These are phyloP conservation scores for Pyropia yezoensis DNA, from an alignment of 23 red algal species.

Conservation along the genomic window DNA sequence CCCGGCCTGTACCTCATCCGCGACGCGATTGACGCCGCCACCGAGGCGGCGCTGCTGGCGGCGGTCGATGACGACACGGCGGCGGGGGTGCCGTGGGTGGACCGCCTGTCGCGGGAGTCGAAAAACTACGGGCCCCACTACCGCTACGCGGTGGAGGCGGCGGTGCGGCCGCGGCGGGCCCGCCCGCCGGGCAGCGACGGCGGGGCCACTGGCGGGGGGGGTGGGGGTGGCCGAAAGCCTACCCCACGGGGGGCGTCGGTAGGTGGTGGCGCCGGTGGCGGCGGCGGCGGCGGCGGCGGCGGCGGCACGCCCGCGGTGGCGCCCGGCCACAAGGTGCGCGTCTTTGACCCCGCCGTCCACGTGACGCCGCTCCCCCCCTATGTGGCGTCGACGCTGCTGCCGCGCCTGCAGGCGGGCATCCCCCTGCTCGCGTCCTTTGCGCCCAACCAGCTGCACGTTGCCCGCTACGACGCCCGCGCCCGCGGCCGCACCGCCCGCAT, in stretches of 20 bases:
- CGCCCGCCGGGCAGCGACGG: conserved; percentile 16
- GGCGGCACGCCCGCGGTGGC: too few relatives aligned
- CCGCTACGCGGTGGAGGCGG: conserved; percentile 29
- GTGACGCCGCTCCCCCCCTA: conserved; percentile 39
- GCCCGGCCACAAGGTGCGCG: too few relatives aligned
- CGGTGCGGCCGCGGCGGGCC: conserved; percentile 32
- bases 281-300: too few relatives aligned
- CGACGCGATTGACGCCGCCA: conserved; percentile 25
- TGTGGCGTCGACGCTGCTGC: conserved; percentile 19
- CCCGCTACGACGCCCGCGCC: conserved; percentile 11
- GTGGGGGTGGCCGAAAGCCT: too few relatives aligned
- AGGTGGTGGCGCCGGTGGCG: too few relatives aligned
- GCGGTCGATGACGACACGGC: conserved; percentile 33
- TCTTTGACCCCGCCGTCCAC: too few relatives aligned
- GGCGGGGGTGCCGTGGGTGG: conserved; percentile 40
- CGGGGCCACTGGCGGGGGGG: too few relatives aligned
- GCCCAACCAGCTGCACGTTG: conserved; percentile 60
- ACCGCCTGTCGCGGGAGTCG: conserved; percentile 29
- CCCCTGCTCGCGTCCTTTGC: conserved; percentile 19
- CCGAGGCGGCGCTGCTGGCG: conserved; percentile 23
- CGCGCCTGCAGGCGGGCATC: conserved; percentile 17
- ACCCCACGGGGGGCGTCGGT: too few relatives aligned
- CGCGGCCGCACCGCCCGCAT: conserved; percentile 25
- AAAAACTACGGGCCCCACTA: conserved; percentile 69
- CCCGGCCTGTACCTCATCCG: conserved; percentile 33